Conservation (phyloP, 2,329 filamentous ascomycete genomes). For the Paraconiothyrium sp. region DNA sequence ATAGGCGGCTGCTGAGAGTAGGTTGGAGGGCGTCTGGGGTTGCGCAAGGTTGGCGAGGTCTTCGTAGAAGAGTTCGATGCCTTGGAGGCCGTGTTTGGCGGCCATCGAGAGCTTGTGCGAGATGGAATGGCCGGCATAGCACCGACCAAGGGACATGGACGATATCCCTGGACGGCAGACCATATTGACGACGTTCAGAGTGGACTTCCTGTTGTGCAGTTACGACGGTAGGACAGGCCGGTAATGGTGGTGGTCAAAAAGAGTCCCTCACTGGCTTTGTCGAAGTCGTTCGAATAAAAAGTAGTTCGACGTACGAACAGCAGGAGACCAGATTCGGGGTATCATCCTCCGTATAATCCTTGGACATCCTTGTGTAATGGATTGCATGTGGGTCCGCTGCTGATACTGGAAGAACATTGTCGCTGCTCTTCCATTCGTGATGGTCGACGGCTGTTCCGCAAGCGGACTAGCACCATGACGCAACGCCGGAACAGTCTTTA, state of each 20-base stretch:
- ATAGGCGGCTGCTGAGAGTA: constrained; percentile 66
- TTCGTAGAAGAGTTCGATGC: constrained; percentile 81
- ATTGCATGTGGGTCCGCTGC: constrained; percentile 3
- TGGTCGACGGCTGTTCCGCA: background rate
- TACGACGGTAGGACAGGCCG: background rate
- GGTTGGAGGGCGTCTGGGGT: constrained; percentile 55
- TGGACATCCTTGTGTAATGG: background rate
- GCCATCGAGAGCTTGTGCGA: constrained; percentile 75
- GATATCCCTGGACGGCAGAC: constrained; percentile 72
- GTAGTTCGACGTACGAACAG: background rate
- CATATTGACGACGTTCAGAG: constrained; percentile 44
- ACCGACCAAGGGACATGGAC: constrained; percentile 79
- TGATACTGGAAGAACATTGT: constrained; percentile 14
- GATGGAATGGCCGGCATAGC: constrained; percentile 72
- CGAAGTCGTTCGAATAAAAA: background rate
- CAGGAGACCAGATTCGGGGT: background rate
- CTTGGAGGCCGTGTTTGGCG: constrained; percentile 69
- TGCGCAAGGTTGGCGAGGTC: constrained; percentile 72
- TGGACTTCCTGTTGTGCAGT: background rate
- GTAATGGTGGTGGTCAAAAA: background rate
- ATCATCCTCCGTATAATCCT: constrained; percentile 1
- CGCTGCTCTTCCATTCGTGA: background rate
- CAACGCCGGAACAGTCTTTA: constrained; percentile 16
- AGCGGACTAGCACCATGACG: constrained; percentile 11
- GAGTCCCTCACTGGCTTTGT: background rate